Evolutionary conservation across 164 flowering plant genomes (phyloP), one percentile per base, ranked within the genome.

Genomic region (Annona squamosa): DNA sequence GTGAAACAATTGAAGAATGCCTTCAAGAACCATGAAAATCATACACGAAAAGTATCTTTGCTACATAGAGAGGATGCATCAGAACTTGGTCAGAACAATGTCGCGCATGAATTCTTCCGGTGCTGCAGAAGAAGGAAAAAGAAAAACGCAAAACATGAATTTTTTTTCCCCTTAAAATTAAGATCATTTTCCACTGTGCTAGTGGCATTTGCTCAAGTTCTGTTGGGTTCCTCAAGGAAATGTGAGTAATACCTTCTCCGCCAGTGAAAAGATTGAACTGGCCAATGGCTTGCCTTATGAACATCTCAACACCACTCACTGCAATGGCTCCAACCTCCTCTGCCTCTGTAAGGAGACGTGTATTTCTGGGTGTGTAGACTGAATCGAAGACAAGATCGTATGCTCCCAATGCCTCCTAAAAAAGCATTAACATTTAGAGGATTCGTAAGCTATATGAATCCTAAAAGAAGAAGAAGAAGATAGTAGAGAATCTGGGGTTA

Each of bases 221-320:
- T 37, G 45, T 3, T 19, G 45, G 17, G 19, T 63, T 63, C 18
- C 18, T 63, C n/a, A 19, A 10, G 9, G 2, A 65, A 65, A 42
- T 37, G 1, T 26, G 37, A 26, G 37, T 26, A 61, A 42, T 76
- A 84, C 87, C 85, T 82, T 77, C 72, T 69, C 81, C 79, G 17
- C 74, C 77, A 10, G 89, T 84, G 84, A 84, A 86, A 68, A 82
- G 69, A 42, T 83, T 76, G 71, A 75, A 85, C 64, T 86, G 89
- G 19, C 79, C 83, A 79, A 75, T 68, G 48, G 86, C 89, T 69
- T 85, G 87, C 69, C 85, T 82, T 45, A 86, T 75, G 78, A 85
- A 85, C 89, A 86, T 86, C 76, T 85, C 86, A 10, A 86, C 81
- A 3, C 89, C 89, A 62, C 80, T 80, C 57, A 86, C 86, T 3